Base-by-base conservation (phyloP, 805 yeast genomes). In the Cyberlindnera amylophila region DNA sequence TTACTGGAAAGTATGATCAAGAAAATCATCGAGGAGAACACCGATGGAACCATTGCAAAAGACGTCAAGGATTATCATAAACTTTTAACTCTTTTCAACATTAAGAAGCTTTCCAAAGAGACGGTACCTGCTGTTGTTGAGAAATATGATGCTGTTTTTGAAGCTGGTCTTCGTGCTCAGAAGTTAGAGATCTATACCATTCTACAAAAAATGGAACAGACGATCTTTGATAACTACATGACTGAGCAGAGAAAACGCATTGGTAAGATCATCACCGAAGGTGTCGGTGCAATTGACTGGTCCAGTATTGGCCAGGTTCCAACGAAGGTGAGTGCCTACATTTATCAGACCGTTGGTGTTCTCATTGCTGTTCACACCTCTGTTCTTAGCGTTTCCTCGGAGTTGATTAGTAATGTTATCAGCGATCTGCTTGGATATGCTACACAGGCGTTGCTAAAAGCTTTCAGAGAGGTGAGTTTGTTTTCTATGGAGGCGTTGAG, bases 191-290 rank as follows among this genome's bases (percentile, higher is more conserved):
- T 81, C 2, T 72, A 68, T 43, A 58, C 64, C 7, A 61, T 71
- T 4, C 52, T 80, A 40, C 71, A 68, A 15, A 69, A 70, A 40
- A 65, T 76, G 58, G 84, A 80, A 47, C 58, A 65, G 11, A 72
- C 74, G 1, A 65, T 83, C 5, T 79, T 81, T 50, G 74, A 72
- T 12, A 71, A 72, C 16, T 82, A 72, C 50, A 62, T 78, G 38
- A 67, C 71, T 6, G 72, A 71, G 38, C 72, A 78, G 33, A 54
- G 58, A 69, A 77, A 49, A 51, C 65, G 12, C 50, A 62, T 40
- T 44, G 75, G 32, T 63, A 67, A 59, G 36, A 70, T 69, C 24
- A 58, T 69, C n/a, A 59, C 62, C 41, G 57, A 54, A 24, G 79
- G 75, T 24, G 63, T 71, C 32, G 59, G 61, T 34, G 61, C 54